These are phyloP conservation scores for Hypoxylon perforatum DNA, from an alignment of 495 filamentous ascomycete species.

Conservation along the genomic window DNA sequence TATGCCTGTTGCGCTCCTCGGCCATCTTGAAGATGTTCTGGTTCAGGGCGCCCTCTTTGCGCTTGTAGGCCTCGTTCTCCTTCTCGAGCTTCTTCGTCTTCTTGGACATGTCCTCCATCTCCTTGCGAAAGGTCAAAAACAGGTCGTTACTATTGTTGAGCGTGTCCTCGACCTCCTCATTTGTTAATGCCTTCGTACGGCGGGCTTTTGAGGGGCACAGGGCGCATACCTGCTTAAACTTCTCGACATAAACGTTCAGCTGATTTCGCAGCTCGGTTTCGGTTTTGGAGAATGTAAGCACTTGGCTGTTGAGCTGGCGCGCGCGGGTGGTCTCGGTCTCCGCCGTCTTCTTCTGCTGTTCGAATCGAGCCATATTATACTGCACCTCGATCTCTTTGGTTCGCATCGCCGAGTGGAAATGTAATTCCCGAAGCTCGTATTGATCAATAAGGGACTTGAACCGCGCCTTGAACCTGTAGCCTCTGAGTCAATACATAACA, in stretches of 20 bases:
- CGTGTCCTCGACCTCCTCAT: conserved; percentile 91
- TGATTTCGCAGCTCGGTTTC: conserved; percentile 93
- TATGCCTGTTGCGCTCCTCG: conserved; percentile 86
- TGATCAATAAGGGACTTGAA: conserved; percentile 96
- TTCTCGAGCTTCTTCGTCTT: conserved; percentile 98
- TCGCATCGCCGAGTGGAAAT: conserved; percentile 88
- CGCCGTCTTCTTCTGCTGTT: conserved; percentile 86
- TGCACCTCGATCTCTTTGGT: conserved; percentile 98
- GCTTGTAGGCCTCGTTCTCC: conserved; percentile 89
- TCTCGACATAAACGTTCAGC: conserved; percentile 98
- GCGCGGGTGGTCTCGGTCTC: conserved; percentile 82
- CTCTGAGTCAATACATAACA: conserved; percentile 40
- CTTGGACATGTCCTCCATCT: conserved; percentile 99
- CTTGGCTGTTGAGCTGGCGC: conserved; percentile 86
- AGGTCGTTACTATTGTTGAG: conserved; percentile 98
- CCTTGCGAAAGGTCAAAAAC: conserved; percentile 96
- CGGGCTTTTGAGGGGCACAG: conserved; percentile 42
- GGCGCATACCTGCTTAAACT: conserved; percentile 94
- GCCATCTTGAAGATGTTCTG: conserved; percentile 98
- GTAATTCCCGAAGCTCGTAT: conserved; percentile 91
- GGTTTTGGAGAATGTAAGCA: conserved; percentile 95
- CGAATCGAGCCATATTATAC: conserved; percentile 83
- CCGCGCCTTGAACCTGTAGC: conserved; percentile 79
- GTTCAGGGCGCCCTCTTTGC: conserved; percentile 93
- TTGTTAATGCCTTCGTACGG: conserved; percentile 47